These are phyloP conservation scores for Aspergillus ochraceoroseus DNA, from an alignment of 2,329 filamentous ascomycete species.

Conservation along the genomic window DNA sequence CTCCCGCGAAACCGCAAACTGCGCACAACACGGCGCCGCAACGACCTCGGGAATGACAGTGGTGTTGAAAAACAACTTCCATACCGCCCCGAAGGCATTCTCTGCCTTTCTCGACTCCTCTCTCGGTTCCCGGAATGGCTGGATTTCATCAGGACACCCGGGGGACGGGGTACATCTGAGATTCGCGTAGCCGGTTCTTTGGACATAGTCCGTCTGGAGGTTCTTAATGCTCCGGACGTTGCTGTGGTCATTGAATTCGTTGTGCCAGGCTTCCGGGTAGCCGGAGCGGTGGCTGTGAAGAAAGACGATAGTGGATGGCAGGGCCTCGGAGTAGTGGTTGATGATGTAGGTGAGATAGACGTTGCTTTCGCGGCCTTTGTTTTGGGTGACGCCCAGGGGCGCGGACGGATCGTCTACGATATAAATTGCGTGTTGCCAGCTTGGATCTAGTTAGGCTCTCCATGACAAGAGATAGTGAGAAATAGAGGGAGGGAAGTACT, in stretches of 20 bases:
- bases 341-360: constrained; percentile 46
- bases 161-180: constrained; percentile 48
- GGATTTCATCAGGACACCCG: constrained; percentile 34
- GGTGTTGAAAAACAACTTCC: constrained; percentile 30
- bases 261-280: constrained; percentile 47
- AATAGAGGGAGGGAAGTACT: too few species aligned
- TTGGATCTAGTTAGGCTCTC: constrained; percentile 18
- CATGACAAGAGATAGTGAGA: too few species aligned
- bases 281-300: constrained; percentile 52
- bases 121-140: constrained; percentile 23
- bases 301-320: constrained; percentile 53
- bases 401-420: constrained; percentile 34
- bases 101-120: constrained; percentile 21
- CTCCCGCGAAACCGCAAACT: constrained; percentile 57
- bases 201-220: constrained; percentile 49
- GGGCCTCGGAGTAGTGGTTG: constrained; percentile 41
- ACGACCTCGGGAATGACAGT: constrained; percentile 47
- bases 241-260: constrained; percentile 52
- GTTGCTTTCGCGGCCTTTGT: constrained; percentile 44
- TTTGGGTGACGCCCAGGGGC: constrained; percentile 23
- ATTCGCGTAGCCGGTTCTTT: constrained; percentile 53
- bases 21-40: constrained; percentile 58
- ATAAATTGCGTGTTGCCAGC: constrained; percentile 45
- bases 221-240: constrained; percentile 47
- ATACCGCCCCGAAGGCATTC: constrained; percentile 27